A percentile compares a stretch with the other conserved stretches of the same genome.
These are phyloP conservation scores for Amylocarpus encephaloides DNA, from an alignment of 2,329 filamentous ascomycete genomes.

Conservation along the genomic window DNA sequence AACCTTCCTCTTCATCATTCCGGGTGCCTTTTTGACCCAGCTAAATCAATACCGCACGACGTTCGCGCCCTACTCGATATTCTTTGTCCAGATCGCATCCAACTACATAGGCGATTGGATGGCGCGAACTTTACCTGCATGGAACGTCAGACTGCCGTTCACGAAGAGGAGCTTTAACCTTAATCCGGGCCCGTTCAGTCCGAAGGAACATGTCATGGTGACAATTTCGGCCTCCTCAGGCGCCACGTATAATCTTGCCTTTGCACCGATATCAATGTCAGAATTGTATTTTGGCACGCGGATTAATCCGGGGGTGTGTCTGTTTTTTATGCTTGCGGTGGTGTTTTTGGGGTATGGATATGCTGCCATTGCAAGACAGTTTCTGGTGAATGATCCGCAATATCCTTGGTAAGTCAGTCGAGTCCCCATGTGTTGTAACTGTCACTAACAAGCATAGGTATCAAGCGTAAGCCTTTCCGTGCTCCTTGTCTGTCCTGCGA, in stretches of 20 bases:
- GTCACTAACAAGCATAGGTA: neutral
- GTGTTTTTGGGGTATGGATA: constrained; percentile 54
- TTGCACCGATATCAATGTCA: constrained; percentile 46
- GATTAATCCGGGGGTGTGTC: constrained; percentile 46
- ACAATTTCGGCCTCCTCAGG: constrained; percentile 46
- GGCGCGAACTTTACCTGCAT: constrained; percentile 39
- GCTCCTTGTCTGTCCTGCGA: neutral
- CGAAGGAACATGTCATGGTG: constrained; percentile 29
- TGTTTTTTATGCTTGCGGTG: constrained; percentile 55
- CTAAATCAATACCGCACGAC: constrained; percentile 53
- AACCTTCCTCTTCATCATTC: constrained; percentile 47
- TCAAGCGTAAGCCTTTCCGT: neutral
- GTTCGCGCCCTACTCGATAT: constrained; percentile 47
- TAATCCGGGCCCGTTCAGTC: constrained; percentile 28
- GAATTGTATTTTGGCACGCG: constrained; percentile 50
- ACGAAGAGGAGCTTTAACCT: constrained; percentile 36
- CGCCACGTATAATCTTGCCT: constrained; percentile 46
- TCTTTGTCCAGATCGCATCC: constrained; percentile 51
- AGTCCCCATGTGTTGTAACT: neutral
- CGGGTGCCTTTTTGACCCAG: constrained; percentile 51
- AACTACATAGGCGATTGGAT: constrained; percentile 42
- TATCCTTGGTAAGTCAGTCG: constrained; percentile 41
- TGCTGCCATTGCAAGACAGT: constrained; percentile 50
- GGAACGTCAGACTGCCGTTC: constrained; percentile 38
- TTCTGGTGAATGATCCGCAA: constrained; percentile 52